Base-by-base conservation (phyloP, 2,329 filamentous ascomycete genomes). In the Aspergillus brasiliensis region DNA sequence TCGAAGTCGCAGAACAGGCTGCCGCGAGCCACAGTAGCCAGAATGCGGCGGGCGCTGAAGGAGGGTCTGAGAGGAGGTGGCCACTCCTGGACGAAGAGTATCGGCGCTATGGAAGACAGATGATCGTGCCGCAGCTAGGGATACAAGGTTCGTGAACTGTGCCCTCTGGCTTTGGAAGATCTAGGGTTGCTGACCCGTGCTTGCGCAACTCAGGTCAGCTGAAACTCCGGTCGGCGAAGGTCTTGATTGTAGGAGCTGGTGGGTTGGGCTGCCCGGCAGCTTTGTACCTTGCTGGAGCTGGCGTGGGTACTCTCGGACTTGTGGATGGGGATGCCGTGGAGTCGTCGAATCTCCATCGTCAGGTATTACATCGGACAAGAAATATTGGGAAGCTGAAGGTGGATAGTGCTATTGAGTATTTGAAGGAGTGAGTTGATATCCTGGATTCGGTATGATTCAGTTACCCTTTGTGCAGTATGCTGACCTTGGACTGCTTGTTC, bases 201-300 rank as follows among this genome's bases (percentile, higher is more conserved):
- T 48, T 31, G 37, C 28, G 3, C 38, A 15, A 31, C 10, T 23
- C 58, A 92, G 92, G 91, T 0, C 94, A 98, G 76, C 80, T 94
- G 6, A 83, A 85, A 31, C 80, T 98, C 15, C 89, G 87, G 69
- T 80, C 82, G 1, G 82, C 91, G 1, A 86, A 82, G 19, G 88
- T 97, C 5, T 83, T 98, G 7, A 82, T 99, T 49, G 84, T 99
- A 23, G 95, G 95, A 10, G 88, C 91, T 2, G 95, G 95, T 5
- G 95, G 95, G 0, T 80, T 99, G 11, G 95, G 95, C 10, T 98
- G 92, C 73, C 95, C 95, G 10, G 92, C 95, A 11, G 91, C 93
- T 0, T 85, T 91, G n/a, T 99, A 99, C 72, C 85, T 99, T 1
- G 91, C 92, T 8, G 94, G 92, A 21, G 91, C 95, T 1, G 95